These are phyloP conservation scores for Imleria badia DNA, from an alignment of 768 basidiomycete species.

Conservation along the genomic window DNA sequence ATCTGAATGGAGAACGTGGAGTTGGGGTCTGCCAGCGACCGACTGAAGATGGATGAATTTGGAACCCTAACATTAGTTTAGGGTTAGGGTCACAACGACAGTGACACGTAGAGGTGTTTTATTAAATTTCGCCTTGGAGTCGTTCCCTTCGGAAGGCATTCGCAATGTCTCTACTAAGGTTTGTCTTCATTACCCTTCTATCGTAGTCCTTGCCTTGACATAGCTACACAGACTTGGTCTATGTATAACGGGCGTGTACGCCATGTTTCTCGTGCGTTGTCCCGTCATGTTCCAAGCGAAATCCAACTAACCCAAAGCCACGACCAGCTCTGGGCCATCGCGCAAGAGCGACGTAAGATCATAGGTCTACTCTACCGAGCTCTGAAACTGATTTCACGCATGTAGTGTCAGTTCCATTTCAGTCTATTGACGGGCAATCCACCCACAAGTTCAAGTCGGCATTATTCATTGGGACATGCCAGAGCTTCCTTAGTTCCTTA, in stretches of 20 bases:
- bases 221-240: constrained; percentile 51
- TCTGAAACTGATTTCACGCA: background rate
- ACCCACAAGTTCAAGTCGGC: constrained; percentile 82
- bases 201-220: background rate
- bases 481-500: constrained; percentile 74
- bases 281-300: background rate
- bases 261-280: constrained; percentile 79
- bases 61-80: no score
- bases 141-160: no score
- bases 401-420: constrained; percentile 82
- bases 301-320: constrained; percentile 3
- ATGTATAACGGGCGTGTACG: constrained; percentile 88
- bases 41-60: no score
- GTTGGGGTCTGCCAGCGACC: no score
- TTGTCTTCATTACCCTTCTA: background rate
- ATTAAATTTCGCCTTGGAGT: no score
- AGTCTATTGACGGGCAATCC: constrained; percentile 58
- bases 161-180: constrained; percentile 29
- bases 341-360: constrained; percentile 85
- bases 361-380: background rate
- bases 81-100: no score
- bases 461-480: constrained; percentile 81
- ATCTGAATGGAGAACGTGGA: no score
- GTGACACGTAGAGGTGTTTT: no score
- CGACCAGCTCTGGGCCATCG: constrained; percentile 80